These are phyloP conservation scores for Torulaspora gathmanii DNA, from an alignment of 805 yeast genomes.

Conservation along the genomic window DNA sequence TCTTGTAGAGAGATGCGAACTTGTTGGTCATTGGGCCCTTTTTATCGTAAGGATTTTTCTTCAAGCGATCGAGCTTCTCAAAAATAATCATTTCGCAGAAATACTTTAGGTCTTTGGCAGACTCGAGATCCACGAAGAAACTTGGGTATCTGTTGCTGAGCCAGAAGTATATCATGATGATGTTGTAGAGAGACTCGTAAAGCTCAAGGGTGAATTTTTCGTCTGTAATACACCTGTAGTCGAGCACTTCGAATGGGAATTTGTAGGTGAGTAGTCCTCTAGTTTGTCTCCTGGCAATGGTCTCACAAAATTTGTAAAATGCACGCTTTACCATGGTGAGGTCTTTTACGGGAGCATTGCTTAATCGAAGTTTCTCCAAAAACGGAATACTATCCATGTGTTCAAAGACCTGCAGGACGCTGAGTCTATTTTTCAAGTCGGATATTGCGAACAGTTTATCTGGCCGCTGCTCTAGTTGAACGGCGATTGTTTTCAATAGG, in stretches of 20 bases:
- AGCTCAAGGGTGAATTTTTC: conserved; percentile 28
- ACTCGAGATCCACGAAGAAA: conserved; percentile 66
- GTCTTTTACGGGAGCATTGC: conserved; percentile 59
- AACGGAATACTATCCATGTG: conserved; percentile 43
- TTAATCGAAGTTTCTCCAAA: conserved; percentile 52
- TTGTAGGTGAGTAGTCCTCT: conserved; percentile 52
- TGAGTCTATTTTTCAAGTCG: conserved; percentile 34
- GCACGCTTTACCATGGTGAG: conserved; percentile 40
- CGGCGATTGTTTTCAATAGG: conserved; percentile 47
- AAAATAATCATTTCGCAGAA: conserved; percentile 55
- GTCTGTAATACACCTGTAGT: conserved; percentile 24
- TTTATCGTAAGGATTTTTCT: conserved; percentile 30
- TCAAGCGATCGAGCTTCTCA: conserved; percentile 35
- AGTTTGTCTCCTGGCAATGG: conserved; percentile 52
- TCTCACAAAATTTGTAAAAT: conserved; percentile 44
- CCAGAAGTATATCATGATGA: conserved; percentile 74
- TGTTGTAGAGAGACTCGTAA: conserved; percentile 62
- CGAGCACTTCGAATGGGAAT: conserved; percentile 31
- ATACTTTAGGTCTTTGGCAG: conserved; percentile 65
- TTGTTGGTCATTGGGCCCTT: conserved; percentile 5
- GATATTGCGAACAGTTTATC: conserved; percentile 27
- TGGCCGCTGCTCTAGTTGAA: conserved; percentile 19
- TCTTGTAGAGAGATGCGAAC: conserved; percentile 4
- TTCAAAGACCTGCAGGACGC: conserved; percentile 44
- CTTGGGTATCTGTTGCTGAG: conserved; percentile 81